A percentile compares a stretch with the other conserved stretches of the same genome.
Evolutionary conservation across 2,329 filamentous ascomycete genomes (phyloP).

Genomic region (Neocucurbitaria cava): DNA sequence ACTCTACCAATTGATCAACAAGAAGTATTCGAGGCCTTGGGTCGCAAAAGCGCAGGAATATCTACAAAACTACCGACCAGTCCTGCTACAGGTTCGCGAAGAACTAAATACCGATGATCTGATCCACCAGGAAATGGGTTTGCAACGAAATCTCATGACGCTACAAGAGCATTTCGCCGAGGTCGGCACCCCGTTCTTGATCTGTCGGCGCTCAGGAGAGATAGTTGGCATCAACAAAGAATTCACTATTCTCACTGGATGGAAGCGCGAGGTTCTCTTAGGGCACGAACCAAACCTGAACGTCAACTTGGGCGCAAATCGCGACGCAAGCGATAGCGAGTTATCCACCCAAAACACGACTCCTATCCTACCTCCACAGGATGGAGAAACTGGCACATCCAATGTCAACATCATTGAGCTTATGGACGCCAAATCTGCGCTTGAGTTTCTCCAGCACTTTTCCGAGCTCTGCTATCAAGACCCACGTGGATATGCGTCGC

Average conservation of each 20-base stretch:
- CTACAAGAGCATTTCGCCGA: slow-evolving; percentile 91
- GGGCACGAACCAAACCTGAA: slow-evolving; percentile 89
- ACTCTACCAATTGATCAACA: slow-evolving; percentile 79
- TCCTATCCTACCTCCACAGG: slow-evolving; percentile 50
- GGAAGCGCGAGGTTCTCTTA: slow-evolving; percentile 87
- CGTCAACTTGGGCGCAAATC: slow-evolving; percentile 72
- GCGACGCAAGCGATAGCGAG: slow-evolving; percentile 44
- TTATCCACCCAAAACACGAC: slow-evolving; percentile 54
- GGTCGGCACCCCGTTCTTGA: slow-evolving; percentile 87
- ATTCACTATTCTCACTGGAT: slow-evolving; percentile 93
- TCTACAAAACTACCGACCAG: slow-evolving; percentile 86
- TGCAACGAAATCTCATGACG: slow-evolving; percentile 90
- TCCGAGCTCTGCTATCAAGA: slow-evolving; percentile 91
- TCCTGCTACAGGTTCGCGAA: slow-evolving; percentile 89
- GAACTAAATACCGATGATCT: slow-evolving; percentile 88
- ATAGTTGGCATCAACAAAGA: slow-evolving; percentile 96
- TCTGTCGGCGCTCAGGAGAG: slow-evolving; percentile 90
- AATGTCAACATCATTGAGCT: slow-evolving; percentile 92
- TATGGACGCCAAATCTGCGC: slow-evolving; percentile 89
- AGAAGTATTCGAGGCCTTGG: slow-evolving; percentile 78
- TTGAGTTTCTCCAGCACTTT: slow-evolving; percentile 96
- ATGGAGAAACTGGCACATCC: slow-evolving; percentile 58
- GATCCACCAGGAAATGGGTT: slow-evolving; percentile 97
- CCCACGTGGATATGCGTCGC: slow-evolving; percentile 82
- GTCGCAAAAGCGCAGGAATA: slow-evolving; percentile 85